Conservation (phyloP, 176 grass and related monocot genomes). For the Oryza brachyantha region DNA sequence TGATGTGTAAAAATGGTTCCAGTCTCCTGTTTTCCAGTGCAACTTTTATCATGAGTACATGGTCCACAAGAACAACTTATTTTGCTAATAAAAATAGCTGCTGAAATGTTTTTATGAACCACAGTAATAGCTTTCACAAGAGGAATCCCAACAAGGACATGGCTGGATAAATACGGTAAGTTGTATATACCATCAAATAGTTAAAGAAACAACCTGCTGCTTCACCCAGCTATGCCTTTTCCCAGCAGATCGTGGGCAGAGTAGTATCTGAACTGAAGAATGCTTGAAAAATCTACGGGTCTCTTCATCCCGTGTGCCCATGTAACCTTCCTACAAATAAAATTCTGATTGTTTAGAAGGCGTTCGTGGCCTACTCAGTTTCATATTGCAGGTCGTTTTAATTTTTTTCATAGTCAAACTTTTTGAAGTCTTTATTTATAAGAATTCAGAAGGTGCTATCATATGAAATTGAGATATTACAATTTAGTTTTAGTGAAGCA, state of each 20-base stretch:
- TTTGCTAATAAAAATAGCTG: neutral
- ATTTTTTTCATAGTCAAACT: too few relatives aligned
- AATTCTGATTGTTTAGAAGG: too few relatives aligned
- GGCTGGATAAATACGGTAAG: neutral
- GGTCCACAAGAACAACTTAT: neutral
- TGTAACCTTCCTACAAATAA: slow-evolving; percentile 63
- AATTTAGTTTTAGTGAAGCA: too few relatives aligned
- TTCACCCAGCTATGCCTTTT: slow-evolving; percentile 78
- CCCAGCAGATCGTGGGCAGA: slow-evolving; percentile 72
- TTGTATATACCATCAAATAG: neutral
- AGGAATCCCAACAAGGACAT: neutral
- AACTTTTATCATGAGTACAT: slow-evolving; percentile 1
- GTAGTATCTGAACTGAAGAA: slow-evolving; percentile 75
- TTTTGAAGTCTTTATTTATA: too few relatives aligned
- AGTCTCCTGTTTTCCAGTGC: slow-evolving; percentile 61
- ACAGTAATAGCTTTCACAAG: neutral
- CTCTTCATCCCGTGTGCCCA: slow-evolving; percentile 91
- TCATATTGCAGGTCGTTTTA: too few relatives aligned
- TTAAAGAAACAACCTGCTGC: slow-evolving; percentile 54
- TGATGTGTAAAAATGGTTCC: slow-evolving; percentile 92
- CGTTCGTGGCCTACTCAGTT: too few relatives aligned
- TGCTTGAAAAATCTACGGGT: slow-evolving; percentile 80
- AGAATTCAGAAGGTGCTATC: too few relatives aligned
- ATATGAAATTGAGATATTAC: too few relatives aligned
- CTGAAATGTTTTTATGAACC: neutral